phyloP scores from a whole-genome alignment of 2,329 filamentous ascomycete species.

The Fusarium vanettenii region DNA sequence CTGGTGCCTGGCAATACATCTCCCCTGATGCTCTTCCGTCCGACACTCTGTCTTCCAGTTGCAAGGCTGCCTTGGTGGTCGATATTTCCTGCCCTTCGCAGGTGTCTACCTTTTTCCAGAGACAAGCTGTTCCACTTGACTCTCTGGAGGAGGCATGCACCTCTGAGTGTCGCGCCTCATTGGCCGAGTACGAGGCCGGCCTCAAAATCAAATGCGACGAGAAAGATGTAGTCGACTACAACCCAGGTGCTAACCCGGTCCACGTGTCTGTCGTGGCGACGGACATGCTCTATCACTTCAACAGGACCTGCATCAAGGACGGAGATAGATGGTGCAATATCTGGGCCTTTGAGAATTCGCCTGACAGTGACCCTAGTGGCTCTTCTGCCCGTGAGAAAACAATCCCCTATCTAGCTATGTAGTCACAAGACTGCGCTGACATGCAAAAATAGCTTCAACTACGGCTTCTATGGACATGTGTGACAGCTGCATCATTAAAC shows the following conservation, averaged over 20 bases:
- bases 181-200: background rate
- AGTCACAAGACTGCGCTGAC: background rate
- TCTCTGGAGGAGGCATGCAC: constrained; percentile 1
- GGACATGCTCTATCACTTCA: constrained; percentile 6
- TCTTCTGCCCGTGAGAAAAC: no score
- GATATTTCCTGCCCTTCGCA: background rate
- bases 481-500: constrained; percentile 4
- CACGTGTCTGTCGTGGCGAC: background rate
- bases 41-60: background rate
- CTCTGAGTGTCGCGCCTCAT: background rate
- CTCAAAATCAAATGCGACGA: background rate
- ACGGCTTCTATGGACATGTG: background rate
- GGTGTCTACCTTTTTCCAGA: background rate
- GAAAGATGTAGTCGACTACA: background rate
- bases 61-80: background rate
- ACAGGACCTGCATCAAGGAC: constrained; percentile 1
- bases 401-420: no score
- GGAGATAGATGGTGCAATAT: background rate
- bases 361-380: background rate
- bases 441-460: background rate
- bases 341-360: constrained; percentile 4
- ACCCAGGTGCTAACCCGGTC: background rate
- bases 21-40: background rate
- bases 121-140: background rate
- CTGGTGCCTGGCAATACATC: background rate